phyloP scores from a whole-genome alignment of 1,284 basidiomycete species.

The Puccinia triticina region DNA sequence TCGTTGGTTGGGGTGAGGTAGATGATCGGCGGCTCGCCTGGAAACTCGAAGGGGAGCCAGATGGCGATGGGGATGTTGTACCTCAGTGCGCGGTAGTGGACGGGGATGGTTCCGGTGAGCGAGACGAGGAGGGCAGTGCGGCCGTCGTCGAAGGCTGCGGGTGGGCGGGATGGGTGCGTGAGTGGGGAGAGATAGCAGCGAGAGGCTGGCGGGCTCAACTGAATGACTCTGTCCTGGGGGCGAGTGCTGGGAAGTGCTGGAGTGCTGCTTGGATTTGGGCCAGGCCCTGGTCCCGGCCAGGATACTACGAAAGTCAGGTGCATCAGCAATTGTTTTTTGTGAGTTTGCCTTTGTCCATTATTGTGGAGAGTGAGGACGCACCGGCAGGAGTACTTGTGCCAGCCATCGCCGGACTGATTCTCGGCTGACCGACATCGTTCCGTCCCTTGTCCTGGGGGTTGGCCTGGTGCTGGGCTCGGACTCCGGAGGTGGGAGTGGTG shows the following conservation, averaged over 20 bases:
- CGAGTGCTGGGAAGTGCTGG: conserved; percentile 68
- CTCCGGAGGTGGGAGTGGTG: no score
- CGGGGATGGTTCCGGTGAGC: conserved; percentile 86
- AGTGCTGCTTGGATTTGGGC: conserved; percentile 73
- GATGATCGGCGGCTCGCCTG: conserved; percentile 77
- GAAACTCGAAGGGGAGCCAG: conserved; percentile 84
- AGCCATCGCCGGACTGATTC: conserved; percentile 4
- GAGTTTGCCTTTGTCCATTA: no score
- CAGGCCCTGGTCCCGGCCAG: conserved; percentile 64
- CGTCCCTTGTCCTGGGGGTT: background rate
- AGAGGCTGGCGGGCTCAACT: conserved; percentile 66
- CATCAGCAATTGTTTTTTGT: background rate
- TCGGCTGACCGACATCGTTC: background rate
- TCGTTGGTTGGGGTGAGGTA: conserved; percentile 92
- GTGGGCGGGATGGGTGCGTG: background rate
- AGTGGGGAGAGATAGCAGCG: conserved; percentile 38
- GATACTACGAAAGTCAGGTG: background rate
- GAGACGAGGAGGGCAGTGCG: conserved; percentile 86
- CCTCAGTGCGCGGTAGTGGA: conserved; percentile 72
- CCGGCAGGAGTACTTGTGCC: background rate
- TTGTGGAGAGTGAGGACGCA: no score
- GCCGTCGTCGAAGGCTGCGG: conserved; percentile 87
- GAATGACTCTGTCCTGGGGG: conserved; percentile 89
- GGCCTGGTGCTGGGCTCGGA: no score
- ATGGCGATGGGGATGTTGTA: conserved; percentile 94